Percentiles rank a stretch among this genome's conserved stretches.
Evolutionary conservation across 1,284 basidiomycete genomes (phyloP).

Genomic region (Naganishia sp.): DNA sequence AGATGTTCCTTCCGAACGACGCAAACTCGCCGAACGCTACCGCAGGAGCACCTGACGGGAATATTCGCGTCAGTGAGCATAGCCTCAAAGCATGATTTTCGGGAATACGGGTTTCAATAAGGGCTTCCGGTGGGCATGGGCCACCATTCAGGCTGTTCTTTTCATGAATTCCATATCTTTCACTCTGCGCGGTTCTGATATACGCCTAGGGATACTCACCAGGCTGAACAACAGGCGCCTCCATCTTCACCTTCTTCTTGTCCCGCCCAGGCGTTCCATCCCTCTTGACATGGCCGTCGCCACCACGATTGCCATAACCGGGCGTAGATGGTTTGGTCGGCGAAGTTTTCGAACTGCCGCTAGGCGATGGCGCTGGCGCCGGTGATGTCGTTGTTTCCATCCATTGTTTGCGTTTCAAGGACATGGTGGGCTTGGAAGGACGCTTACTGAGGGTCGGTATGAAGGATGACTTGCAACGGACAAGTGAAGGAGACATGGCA

Average conservation of each 20-base stretch:
- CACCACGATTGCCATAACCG: not conserved
- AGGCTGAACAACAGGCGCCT: not conserved
- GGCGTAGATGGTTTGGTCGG: conserved; percentile 22
- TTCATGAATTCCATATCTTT: too few species aligned
- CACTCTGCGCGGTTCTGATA: too few species aligned
- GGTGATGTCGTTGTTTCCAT: conserved; percentile 11
- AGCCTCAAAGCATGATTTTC: not conserved
- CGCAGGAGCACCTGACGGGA: not conserved
- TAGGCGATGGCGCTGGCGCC: not conserved
- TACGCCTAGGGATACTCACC: not conserved
- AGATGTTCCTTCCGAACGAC: conserved; percentile 23
- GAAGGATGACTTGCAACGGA: not conserved
- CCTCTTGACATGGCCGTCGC: not conserved
- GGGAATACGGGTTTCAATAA: too few species aligned
- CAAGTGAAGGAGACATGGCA: not conserved
- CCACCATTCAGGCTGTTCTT: too few species aligned
- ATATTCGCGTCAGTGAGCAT: not conserved
- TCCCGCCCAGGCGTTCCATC: conserved; percentile 14
- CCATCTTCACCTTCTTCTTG: conserved; percentile 26
- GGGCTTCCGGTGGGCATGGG: too few species aligned
- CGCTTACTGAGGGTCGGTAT: not conserved
- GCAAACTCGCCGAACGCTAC: conserved; percentile 24
- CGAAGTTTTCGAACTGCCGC: conserved; percentile 7
- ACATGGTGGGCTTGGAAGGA: conserved; percentile 4
- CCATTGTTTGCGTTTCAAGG: conserved; percentile 26